phyloP scores from a whole-genome alignment of 2,329 filamentous ascomycete species.

The Septoria linicola region DNA sequence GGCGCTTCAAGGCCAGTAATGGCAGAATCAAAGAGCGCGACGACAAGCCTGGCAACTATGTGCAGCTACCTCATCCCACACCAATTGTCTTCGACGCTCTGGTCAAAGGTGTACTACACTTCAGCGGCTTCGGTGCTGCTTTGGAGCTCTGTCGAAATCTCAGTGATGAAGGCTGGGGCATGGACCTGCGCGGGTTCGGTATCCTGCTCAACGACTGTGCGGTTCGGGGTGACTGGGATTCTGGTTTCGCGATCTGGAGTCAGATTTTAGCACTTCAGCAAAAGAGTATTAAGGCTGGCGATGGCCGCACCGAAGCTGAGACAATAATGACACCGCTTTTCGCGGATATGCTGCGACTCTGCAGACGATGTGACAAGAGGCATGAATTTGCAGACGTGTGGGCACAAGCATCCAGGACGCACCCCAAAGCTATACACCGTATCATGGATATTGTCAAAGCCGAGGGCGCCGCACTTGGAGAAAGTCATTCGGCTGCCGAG shows the following conservation, averaged over 20 bases:
- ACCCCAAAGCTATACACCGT: background rate
- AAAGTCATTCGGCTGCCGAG: too few species aligned
- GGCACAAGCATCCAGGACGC: constrained; percentile 9
- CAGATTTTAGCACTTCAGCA: constrained; percentile 38
- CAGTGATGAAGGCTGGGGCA: constrained; percentile 48
- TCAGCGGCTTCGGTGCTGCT: constrained; percentile 47
- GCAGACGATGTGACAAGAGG: constrained; percentile 21
- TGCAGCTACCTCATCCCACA: constrained; percentile 47
- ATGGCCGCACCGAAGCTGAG: constrained; percentile 16
- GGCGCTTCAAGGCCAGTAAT: constrained; percentile 33
- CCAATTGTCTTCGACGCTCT: constrained; percentile 47
- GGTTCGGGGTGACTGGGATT: constrained; percentile 39
- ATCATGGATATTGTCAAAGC: constrained; percentile 1
- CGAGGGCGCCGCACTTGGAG: background rate
- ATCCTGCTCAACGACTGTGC: constrained; percentile 45
- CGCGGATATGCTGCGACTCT: constrained; percentile 31
- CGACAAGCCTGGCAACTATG: constrained; percentile 33
- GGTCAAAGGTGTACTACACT: constrained; percentile 45
- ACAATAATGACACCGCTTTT: constrained; percentile 23
- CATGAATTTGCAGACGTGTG: constrained; percentile 20
- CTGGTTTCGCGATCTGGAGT: constrained; percentile 44
- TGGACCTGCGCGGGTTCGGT: constrained; percentile 42
- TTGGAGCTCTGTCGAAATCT: constrained; percentile 45
- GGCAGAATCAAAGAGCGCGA: constrained; percentile 20
- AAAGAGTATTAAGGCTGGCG: constrained; percentile 14